Evolutionary conservation across 148 eudicot genomes (phyloP).

Genomic region (Camellia lanceoleosa): DNA sequence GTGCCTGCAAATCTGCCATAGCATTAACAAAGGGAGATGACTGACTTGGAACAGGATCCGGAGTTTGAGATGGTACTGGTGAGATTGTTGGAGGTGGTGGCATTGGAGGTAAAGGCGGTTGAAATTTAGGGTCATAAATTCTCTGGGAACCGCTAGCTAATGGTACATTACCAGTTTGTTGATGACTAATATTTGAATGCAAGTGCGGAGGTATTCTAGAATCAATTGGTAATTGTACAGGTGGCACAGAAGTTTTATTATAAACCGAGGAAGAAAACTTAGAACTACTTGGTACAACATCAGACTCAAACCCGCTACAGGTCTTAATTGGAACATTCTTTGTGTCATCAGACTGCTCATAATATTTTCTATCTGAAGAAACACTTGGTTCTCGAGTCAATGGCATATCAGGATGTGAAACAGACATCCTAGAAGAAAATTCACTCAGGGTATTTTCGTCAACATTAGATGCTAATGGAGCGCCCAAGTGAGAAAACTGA

Average conservation of each 20-base stretch:
- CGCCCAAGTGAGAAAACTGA: slow-evolving; percentile 45
- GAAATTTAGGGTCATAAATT: slow-evolving; percentile 56
- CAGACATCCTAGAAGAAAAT: slow-evolving; percentile 76
- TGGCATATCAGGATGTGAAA: slow-evolving; percentile 59
- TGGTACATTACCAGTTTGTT: slow-evolving; percentile 37
- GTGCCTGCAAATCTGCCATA: slow-evolving; percentile 48
- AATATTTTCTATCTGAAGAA: slow-evolving; percentile 60
- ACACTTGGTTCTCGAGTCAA: slow-evolving; percentile 85
- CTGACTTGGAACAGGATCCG: slow-evolving; percentile 40
- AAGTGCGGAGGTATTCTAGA: slow-evolving; percentile 41
- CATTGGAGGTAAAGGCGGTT: slow-evolving; percentile 98
- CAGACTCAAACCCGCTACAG: slow-evolving; percentile 37
- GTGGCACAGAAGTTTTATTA: slow-evolving; percentile 35
- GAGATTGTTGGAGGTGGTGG: slow-evolving; percentile 75
- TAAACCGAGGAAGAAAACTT: slow-evolving; percentile 38
- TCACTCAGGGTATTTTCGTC: slow-evolving; percentile 69
- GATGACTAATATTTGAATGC: slow-evolving; percentile 40
- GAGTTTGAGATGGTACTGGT: slow-evolving; percentile 49
- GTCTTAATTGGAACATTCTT: slow-evolving; percentile 30
- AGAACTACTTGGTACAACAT: slow-evolving; percentile 31
- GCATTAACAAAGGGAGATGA: slow-evolving; percentile 51
- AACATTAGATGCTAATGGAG: slow-evolving; percentile 46
- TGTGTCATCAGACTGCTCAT: slow-evolving; percentile 47
- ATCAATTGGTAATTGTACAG: slow-evolving; percentile 36
- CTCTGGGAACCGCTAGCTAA: slow-evolving; percentile 31